Evolutionary conservation across 108 stramenopile species (phyloP), one percentile per base, ranked within the genome.

Genomic region (Cyclostephanos invisitatus): DNA sequence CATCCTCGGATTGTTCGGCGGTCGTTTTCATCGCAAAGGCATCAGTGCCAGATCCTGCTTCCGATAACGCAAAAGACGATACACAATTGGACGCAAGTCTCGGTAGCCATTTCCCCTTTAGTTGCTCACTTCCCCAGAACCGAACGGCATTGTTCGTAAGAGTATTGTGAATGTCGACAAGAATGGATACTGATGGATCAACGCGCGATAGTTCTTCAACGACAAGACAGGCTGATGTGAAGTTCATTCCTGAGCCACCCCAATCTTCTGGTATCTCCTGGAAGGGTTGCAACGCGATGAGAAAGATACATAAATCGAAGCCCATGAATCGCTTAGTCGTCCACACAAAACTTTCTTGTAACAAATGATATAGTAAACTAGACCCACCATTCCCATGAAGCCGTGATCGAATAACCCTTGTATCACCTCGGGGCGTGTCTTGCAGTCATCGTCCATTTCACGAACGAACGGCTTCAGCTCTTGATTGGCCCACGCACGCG

Each of bases 91-190:
- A 77, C n/a, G 96, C 96, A 27, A 98, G 81, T 60, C 80, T 70
- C 7, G 98, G 96, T 37, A 97, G 83, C 85, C 88, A 97, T 70
- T 86, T 71, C 42, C 84, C 78, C 77, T 95, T 77, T 50, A 96
- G 73, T 59, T 66, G 62, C 0, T 80, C 67, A n/a, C 84, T 85
- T 17, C 94, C 98, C 95, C 96, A 98, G 62, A 95, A 95, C 49
- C 90, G 81, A 25, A 95, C 80, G n/a, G 91, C 91, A 82, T 97
- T 98, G 77, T 92, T 97, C 15, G 91, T 90, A n/a, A 97, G 83
- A 9, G 98, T 98, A 70, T 97, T 97, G 66, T 98, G 98, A 46
- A 98, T 96, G 64, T 98, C 98, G 3, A 95, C 96, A 55, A 96
- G 68, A 21, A 97, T 92, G 9, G 89, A 81, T 1, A 96, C 94